Evolutionary conservation across 768 basidiomycete genomes (phyloP), one percentile per base, ranked within the genome.

Genomic region (Leccinellum rugosiceps): DNA sequence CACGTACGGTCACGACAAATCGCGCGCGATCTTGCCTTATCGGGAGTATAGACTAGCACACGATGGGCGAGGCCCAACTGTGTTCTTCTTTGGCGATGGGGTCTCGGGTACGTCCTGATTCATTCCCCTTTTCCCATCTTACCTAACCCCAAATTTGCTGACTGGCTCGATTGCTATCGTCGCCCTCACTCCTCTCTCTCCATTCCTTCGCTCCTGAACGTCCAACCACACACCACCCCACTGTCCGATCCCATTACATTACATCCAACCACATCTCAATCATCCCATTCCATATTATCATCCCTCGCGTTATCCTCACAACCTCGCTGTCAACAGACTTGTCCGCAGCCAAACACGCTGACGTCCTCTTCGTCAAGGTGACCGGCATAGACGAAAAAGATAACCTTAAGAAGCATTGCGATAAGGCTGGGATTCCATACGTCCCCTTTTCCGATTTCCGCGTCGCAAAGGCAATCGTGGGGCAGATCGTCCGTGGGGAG

Each of bases 41-140:
- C 64, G 76, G 6, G 69, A 83, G 48, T 84, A 86, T 5, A 61
- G 67, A 58, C 5, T 35, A 7, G 14, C 50, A 17, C 63, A 67
- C 53, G 47, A 53, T 4, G 65, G 62, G 17, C 62, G 46, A 15
- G 67, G 67, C 6, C 96, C 97, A 3, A 86, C 82, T 2, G 77
- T 96, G 10, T 96, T 99, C 75, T 99, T 97, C 83, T 95, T 97
- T 61, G 97, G 97, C 0, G 97, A 99, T 70, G 97, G 97, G 32
- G 97, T 97, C 50, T 94, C 92, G 55, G 94, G 93, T 91, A 57
- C 43, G 82, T 75, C 44, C 30, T 17, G 19, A 43, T 43, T 26
- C 53, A 28, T 49, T 19, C 35, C 19, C 38, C n/a, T 15, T 15
- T 26, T 26, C 15, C 32, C 4, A 7, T 48, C 8, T 9, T 11